These are phyloP conservation scores for Boletellus emodensis DNA, from an alignment of 768 basidiomycete species.

Conservation along the genomic window DNA sequence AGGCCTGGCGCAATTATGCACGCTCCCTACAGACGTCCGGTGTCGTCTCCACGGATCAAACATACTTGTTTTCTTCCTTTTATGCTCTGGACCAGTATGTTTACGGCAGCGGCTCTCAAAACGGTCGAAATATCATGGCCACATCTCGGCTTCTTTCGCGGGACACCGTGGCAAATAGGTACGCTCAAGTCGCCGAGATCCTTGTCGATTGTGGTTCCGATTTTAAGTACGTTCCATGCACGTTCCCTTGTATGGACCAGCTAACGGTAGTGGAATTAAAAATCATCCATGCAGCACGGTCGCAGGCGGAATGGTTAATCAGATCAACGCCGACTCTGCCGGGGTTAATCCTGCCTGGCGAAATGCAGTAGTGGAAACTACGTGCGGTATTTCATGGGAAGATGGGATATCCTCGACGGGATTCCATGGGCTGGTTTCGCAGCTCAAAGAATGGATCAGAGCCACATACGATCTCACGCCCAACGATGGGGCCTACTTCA, in stretches of 20 bases:
- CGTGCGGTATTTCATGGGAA: slow-evolving; percentile 17
- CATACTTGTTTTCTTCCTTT: background rate
- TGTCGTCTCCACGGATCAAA: background rate
- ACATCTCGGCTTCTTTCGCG: slow-evolving; percentile 10
- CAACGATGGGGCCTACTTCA: slow-evolving; percentile 41
- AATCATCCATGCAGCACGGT: slow-evolving; percentile 28
- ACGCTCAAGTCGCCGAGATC: slow-evolving; percentile 2
- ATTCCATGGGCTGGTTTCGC: slow-evolving; percentile 12
- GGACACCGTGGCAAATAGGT: slow-evolving; percentile 5
- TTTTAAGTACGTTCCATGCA: slow-evolving; percentile 2
- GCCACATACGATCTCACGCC: slow-evolving; percentile 32
- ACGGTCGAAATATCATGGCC: slow-evolving; percentile 1
- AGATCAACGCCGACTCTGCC: slow-evolving; percentile 33
- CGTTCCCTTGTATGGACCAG: background rate
- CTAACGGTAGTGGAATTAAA: background rate
- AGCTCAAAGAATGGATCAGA: slow-evolving; percentile 15
- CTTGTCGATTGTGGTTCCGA: background rate
- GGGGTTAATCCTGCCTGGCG: slow-evolving; percentile 51
- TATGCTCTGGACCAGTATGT: background rate
- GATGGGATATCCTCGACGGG: slow-evolving; percentile 18
- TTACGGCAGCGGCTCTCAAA: background rate
- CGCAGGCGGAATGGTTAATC: slow-evolving; percentile 42
- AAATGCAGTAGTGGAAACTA: slow-evolving; percentile 33
- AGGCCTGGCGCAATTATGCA: slow-evolving; percentile 31
- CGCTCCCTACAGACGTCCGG: slow-evolving; percentile 7